Conservation (phyloP, 208 protist genomes). For the Trypanosoma avium region DNA sequence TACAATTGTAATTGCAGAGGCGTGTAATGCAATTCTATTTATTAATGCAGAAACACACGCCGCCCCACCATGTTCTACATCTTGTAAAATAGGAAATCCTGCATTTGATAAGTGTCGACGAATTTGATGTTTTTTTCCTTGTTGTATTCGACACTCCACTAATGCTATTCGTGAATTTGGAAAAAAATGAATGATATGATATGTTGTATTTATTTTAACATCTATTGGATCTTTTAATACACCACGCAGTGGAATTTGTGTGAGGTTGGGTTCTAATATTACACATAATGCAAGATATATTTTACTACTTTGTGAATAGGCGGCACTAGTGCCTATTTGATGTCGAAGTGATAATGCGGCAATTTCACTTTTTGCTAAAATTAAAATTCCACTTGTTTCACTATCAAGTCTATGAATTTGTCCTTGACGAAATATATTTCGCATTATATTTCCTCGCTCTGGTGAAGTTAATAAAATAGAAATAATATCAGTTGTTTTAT, state of each 20-base stretch:
- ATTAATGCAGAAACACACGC: constrained; percentile 59
- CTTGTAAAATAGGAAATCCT: constrained; percentile 73
- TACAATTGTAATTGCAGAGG: constrained; percentile 53
- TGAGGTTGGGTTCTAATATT: constrained; percentile 65
- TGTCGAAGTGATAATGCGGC: constrained; percentile 69
- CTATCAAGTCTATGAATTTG: constrained; percentile 81
- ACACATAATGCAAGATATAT: constrained; percentile 74
- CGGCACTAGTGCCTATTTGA: constrained; percentile 75
- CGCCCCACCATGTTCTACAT: constrained; percentile 80
- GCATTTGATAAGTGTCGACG: constrained; percentile 70
- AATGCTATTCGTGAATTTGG: constrained; percentile 40
- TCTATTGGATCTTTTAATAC: constrained; percentile 48
- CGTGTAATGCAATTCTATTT: constrained; percentile 72
- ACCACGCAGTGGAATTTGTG: constrained; percentile 41
- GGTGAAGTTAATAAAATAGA: constrained; percentile 33
- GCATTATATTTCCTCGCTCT: constrained; percentile 2
- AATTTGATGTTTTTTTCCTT: constrained; percentile 89
- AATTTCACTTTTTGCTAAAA: constrained; percentile 60
- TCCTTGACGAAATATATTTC: constrained; percentile 56
- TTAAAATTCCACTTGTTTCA: constrained; percentile 73
- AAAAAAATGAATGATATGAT: constrained; percentile 64
- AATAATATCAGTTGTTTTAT: constrained; percentile 41
- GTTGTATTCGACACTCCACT: constrained; percentile 78
- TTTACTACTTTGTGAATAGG: constrained; percentile 61
- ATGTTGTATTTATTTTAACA: constrained; percentile 56